phyloP scores from a whole-genome alignment of 345 rosid species.

The Geranium brycei region DNA sequence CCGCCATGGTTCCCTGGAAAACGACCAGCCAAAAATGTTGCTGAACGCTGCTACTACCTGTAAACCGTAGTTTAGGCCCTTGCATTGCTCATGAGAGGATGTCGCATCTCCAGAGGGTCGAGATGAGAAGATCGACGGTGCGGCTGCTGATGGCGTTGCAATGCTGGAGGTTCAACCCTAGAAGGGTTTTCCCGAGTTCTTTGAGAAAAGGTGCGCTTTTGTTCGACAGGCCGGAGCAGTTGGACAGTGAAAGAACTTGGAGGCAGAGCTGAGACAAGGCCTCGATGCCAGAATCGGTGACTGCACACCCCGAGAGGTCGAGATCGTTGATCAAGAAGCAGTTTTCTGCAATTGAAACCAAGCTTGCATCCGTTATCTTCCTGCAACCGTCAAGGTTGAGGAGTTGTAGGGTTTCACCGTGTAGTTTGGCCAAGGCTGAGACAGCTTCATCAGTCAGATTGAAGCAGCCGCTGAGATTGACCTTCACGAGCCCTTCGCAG shows the following conservation, averaged over 20 bases:
- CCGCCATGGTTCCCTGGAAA: neutral
- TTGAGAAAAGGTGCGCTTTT: slow-evolving; percentile 29
- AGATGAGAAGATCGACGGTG: slow-evolving; percentile 31
- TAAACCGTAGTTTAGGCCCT: neutral
- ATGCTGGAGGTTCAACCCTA: slow-evolving; percentile 56
- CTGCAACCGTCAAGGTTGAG: slow-evolving; percentile 57
- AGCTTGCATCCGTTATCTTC: slow-evolving; percentile 53
- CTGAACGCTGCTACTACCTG: neutral
- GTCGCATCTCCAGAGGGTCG: slow-evolving; percentile 58
- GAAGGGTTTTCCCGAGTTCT: slow-evolving; percentile 34
- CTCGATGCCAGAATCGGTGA: slow-evolving; percentile 41
- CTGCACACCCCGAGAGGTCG: slow-evolving; percentile 42
- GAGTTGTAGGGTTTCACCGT: slow-evolving; percentile 48
- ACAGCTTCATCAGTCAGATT: slow-evolving; percentile 46
- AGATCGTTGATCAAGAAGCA: slow-evolving; percentile 49
- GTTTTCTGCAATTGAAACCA: slow-evolving; percentile 38
- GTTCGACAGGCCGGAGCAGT: slow-evolving; percentile 45
- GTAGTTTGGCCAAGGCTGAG: slow-evolving; percentile 27
- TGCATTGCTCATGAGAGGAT: slow-evolving; percentile 32
- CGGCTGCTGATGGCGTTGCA: slow-evolving; percentile 50
- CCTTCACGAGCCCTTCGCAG: slow-evolving; percentile 43
- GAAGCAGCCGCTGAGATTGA: slow-evolving; percentile 45
- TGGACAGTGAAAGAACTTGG: slow-evolving; percentile 46
- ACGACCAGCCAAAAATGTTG: neutral
- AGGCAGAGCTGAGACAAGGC: slow-evolving; percentile 36